A percentile compares a stretch with the other conserved stretches of the same genome.
phyloP scores from a whole-genome alignment of 352 stramenopile genomes.

The Phytophthora palmivora region DNA sequence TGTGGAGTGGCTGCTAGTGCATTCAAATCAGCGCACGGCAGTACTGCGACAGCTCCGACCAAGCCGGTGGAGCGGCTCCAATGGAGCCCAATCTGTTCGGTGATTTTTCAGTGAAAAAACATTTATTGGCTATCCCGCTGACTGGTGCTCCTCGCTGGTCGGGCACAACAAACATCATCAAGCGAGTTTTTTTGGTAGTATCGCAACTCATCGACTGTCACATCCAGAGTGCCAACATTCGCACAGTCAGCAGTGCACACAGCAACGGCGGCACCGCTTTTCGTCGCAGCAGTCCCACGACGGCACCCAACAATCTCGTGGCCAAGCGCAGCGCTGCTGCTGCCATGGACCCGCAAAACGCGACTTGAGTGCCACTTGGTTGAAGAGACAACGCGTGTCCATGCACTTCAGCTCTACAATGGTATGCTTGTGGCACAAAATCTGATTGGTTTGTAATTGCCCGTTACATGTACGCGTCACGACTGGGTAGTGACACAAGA shows the following conservation, averaged over 20 bases:
- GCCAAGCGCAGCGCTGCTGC: background rate
- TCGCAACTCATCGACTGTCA: conserved; percentile 28
- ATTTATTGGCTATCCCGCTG: no score
- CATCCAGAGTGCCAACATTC: conserved; percentile 10
- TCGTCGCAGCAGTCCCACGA: background rate
- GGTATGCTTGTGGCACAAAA: conserved; percentile 1
- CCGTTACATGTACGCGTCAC: conserved; percentile 3
- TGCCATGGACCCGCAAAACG: conserved; percentile 5
- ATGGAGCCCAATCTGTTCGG: conserved; percentile 2
- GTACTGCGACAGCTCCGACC: conserved; percentile 19
- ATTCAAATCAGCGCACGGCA: conserved; percentile 16
- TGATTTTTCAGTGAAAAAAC: conserved; percentile 2
- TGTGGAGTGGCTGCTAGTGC: conserved; percentile 1
- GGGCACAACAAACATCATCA: conserved; percentile 1
- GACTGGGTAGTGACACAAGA: no score
- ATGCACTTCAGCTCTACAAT: conserved; percentile 7
- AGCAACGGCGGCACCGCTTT: background rate
- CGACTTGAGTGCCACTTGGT: conserved; percentile 10
- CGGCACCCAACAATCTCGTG: conserved; percentile 24
- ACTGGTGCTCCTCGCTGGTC: conserved; percentile 3
- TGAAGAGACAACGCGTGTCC: conserved; percentile 12
- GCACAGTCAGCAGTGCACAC: background rate
- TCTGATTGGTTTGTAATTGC: conserved; percentile 17
- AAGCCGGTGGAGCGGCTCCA: conserved; percentile 2
- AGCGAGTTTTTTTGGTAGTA: conserved; percentile 21